Conservation (phyloP, 805 yeast genomes). For the Wickerhamia fluorescens region DNA sequence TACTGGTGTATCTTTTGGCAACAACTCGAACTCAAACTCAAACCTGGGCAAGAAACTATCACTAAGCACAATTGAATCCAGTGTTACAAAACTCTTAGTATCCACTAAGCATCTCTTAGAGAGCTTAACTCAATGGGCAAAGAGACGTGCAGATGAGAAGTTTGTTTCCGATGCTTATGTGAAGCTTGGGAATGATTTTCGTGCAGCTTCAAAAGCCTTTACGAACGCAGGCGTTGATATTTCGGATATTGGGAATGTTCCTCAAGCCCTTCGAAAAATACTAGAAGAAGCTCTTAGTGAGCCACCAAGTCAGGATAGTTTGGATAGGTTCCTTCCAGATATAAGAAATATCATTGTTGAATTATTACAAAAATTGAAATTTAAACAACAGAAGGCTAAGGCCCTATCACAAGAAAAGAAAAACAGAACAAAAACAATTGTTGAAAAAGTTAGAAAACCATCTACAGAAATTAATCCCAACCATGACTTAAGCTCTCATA, state of each 20-base stretch:
- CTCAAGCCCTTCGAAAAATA: slow-evolving; percentile 68
- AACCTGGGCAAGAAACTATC: slow-evolving; percentile 15
- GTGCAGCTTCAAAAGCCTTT: slow-evolving; percentile 77
- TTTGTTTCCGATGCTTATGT: slow-evolving; percentile 90
- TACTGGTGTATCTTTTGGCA: neutral
- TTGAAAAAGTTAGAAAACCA: neutral
- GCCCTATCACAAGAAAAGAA: slow-evolving; percentile 19
- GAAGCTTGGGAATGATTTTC: slow-evolving; percentile 86
- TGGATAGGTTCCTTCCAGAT: slow-evolving; percentile 74
- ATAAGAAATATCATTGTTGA: slow-evolving; percentile 82
- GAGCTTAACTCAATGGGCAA: slow-evolving; percentile 85
- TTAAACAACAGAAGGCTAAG: slow-evolving; percentile 60
- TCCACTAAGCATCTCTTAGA: slow-evolving; percentile 88
- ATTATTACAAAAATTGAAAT: slow-evolving; percentile 69
- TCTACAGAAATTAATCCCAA: neutral
- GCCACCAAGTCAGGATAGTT: slow-evolving; percentile 73
- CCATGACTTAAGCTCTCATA: neutral
- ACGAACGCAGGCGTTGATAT: slow-evolving; percentile 72
- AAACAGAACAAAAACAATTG: slow-evolving; percentile 8
- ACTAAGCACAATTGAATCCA: slow-evolving; percentile 58
- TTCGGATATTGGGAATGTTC: slow-evolving; percentile 84
- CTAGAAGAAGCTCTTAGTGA: slow-evolving; percentile 83
- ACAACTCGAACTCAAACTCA: too few species aligned
- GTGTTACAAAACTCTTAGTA: slow-evolving; percentile 72
- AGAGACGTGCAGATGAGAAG: slow-evolving; percentile 66